Conservation (phyloP, 352 stramenopile genomes). For the Ophiocytium majus region DNA sequence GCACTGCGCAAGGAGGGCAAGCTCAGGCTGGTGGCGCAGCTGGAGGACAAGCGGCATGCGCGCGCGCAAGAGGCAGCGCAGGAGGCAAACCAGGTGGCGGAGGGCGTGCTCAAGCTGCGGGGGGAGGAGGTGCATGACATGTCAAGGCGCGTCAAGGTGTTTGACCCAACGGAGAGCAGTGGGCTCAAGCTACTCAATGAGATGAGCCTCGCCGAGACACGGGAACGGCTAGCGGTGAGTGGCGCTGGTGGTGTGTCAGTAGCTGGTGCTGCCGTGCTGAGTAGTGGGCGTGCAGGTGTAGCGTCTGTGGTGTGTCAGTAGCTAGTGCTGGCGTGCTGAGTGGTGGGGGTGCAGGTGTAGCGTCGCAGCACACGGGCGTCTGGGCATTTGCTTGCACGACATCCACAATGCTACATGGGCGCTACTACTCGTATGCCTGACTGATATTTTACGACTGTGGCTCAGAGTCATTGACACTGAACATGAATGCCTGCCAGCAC, state of each 20-base stretch:
- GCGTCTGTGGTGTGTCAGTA: neutral
- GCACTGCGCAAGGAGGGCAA: slow-evolving; percentile 73
- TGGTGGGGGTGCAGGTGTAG: neutral
- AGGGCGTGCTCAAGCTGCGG: slow-evolving; percentile 51
- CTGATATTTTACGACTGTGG: no score
- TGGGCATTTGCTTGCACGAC: neutral
- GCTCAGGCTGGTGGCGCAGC: slow-evolving; percentile 41
- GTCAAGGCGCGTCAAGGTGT: slow-evolving; percentile 73
- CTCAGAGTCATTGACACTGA: no score
- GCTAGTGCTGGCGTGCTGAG: neutral
- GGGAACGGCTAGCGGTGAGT: slow-evolving; percentile 61
- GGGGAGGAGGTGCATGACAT: slow-evolving; percentile 64
- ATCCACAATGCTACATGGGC: neutral
- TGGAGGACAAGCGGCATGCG: slow-evolving; percentile 26
- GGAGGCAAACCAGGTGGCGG: slow-evolving; percentile 35
- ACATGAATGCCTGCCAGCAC: no score
- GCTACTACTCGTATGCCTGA: neutral
- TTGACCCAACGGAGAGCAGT: slow-evolving; percentile 79
- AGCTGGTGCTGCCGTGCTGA: neutral
- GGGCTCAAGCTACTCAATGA: slow-evolving; percentile 80
- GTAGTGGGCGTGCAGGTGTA: neutral
- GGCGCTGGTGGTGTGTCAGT: neutral
- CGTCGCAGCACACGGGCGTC: neutral
- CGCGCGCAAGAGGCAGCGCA: neutral
- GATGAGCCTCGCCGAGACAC: slow-evolving; percentile 81